Percentiles rank a stretch among this genome's conserved stretches.
Evolutionary conservation across 371 early-diverging fungal genomes (phyloP).

Genomic region (Fennellomyces sp.): DNA sequence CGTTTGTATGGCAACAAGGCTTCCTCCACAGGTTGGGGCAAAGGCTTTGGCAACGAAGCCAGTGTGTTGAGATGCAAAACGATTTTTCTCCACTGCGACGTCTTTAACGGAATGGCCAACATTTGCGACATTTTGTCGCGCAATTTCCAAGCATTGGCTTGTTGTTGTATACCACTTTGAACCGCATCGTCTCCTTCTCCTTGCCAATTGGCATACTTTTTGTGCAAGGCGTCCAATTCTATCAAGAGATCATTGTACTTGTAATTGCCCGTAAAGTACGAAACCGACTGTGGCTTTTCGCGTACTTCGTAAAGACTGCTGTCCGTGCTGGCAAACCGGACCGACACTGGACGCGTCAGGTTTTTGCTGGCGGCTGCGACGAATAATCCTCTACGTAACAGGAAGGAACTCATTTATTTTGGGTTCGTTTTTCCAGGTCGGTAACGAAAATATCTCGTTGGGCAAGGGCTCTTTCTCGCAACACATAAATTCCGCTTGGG

Average conservation of each 20-base stretch:
- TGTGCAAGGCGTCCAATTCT: slow-evolving; percentile 67
- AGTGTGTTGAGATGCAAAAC: slow-evolving; percentile 52
- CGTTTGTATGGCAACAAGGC: slow-evolving; percentile 50
- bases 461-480: too few species aligned
- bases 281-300: slow-evolving; percentile 69
- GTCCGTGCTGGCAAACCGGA: slow-evolving; percentile 11
- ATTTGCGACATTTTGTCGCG: slow-evolving; percentile 58
- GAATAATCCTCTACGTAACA: background rate
- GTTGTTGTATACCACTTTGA: slow-evolving; percentile 18
- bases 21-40: slow-evolving; percentile 47
- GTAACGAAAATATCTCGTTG: too few species aligned
- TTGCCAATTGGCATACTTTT: slow-evolving; percentile 43
- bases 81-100: slow-evolving; percentile 69
- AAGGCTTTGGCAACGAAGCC: slow-evolving; percentile 56
- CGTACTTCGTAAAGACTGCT: slow-evolving; percentile 38
- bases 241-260: slow-evolving; percentile 78
- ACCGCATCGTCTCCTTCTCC: slow-evolving; percentile 13
- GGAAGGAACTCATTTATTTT: slow-evolving; percentile 3
- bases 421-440: too few species aligned
- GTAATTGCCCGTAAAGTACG: slow-evolving; percentile 92
- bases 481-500: too few species aligned
- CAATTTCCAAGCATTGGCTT: slow-evolving; percentile 54
- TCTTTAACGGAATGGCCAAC: slow-evolving; percentile 60
- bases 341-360: background rate
- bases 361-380: background rate